Conservation (phyloP, 495 filamentous ascomycete species). For the Neurospora intermedia region DNA sequence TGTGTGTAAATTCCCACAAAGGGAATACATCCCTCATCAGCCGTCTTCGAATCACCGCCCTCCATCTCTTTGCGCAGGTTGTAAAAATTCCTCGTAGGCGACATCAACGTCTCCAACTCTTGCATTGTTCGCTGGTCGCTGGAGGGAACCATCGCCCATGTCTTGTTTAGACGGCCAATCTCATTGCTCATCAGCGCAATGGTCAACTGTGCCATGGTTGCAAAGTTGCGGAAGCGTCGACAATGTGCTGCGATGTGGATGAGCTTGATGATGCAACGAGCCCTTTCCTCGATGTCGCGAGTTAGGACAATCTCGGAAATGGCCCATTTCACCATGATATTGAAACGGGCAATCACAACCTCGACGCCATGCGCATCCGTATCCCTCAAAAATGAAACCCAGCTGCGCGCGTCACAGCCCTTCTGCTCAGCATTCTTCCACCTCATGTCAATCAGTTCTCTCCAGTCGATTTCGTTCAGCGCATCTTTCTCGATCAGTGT, state of each 20-base stretch:
- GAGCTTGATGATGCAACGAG: slow-evolving; percentile 74
- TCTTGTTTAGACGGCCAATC: slow-evolving; percentile 60
- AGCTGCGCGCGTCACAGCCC: slow-evolving; percentile 54
- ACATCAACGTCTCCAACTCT: slow-evolving; percentile 75
- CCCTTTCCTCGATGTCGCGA: slow-evolving; percentile 68
- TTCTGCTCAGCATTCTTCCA: slow-evolving; percentile 63
- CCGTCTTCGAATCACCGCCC: slow-evolving; percentile 28
- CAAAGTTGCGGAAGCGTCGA: slow-evolving; percentile 81
- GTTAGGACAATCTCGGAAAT: slow-evolving; percentile 87
- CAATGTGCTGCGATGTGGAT: slow-evolving; percentile 87
- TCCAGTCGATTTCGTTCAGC: slow-evolving; percentile 94
- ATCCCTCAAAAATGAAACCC: slow-evolving; percentile 87
- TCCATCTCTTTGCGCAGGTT: slow-evolving; percentile 91
- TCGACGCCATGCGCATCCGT: slow-evolving; percentile 80
- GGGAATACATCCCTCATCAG: slow-evolving; percentile 84
- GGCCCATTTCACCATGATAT: slow-evolving; percentile 95
- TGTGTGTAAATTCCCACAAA: slow-evolving; percentile 94
- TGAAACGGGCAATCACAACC: slow-evolving; percentile 92
- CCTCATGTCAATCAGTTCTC: slow-evolving; percentile 86
- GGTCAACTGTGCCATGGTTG: slow-evolving; percentile 90
- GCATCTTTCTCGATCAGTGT: slow-evolving; percentile 95
- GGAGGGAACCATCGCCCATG: slow-evolving; percentile 69
- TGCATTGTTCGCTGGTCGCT: slow-evolving; percentile 61
- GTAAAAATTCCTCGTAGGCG: slow-evolving; percentile 84
- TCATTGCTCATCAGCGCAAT: slow-evolving; percentile 83